Evolutionary conservation across 2,329 filamentous ascomycete genomes (phyloP).

Genomic region (Blastomyces emzantsi): DNA sequence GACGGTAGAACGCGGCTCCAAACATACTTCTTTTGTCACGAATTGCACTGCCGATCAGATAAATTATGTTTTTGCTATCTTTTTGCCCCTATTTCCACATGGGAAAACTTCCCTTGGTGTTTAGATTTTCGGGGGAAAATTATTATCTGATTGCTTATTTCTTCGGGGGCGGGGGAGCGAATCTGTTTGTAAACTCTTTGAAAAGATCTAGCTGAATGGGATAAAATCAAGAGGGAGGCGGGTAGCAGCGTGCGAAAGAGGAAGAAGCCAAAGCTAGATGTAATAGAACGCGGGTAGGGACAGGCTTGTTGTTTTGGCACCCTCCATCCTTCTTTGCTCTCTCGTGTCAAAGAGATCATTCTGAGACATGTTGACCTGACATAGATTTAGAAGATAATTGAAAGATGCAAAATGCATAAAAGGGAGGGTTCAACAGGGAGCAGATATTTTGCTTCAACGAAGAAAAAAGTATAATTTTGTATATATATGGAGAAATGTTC

Average conservation of each 20-base stretch:
- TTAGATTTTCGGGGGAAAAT: neutral
- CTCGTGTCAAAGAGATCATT: neutral
- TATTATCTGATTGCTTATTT: neutral
- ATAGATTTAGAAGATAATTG: neutral
- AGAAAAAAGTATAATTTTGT: neutral
- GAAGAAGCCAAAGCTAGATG: neutral
- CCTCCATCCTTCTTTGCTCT: neutral
- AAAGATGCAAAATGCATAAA: neutral
- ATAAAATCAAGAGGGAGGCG: neutral
- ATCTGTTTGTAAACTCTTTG: neutral
- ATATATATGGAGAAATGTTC: neutral
- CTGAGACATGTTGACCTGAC: neutral
- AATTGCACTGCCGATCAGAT: neutral
- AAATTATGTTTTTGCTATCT: neutral
- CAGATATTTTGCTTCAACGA: neutral
- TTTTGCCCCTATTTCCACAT: neutral
- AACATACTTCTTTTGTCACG: neutral
- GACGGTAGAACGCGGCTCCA: neutral
- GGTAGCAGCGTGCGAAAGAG: neutral
- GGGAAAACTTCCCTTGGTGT: neutral
- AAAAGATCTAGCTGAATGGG: neutral
- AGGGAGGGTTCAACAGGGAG: neutral
- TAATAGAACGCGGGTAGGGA: neutral
- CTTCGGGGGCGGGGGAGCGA: neutral
- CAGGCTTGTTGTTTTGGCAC: neutral